Evolutionary conservation across 2,329 filamentous ascomycete species (phyloP).

Genomic region (Xylaria multiplex): DNA sequence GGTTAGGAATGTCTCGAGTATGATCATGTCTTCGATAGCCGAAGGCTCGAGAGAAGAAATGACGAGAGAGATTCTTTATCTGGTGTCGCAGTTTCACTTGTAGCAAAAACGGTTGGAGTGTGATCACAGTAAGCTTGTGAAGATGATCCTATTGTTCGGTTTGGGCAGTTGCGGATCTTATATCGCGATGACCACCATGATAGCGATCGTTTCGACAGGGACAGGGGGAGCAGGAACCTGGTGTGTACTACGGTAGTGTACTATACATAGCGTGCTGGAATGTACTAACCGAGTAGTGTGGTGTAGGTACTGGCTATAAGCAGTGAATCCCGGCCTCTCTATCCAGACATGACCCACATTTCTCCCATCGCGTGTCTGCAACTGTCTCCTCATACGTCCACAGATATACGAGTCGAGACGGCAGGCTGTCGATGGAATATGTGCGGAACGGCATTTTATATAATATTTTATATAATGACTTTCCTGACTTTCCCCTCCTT

Average conservation of each 20-base stretch:
- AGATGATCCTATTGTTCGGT: slow-evolving; percentile 22
- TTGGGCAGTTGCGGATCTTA: slow-evolving; percentile 19
- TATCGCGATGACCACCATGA: slow-evolving; percentile 15
- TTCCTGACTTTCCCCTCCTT: neutral
- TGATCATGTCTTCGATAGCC: too few species aligned
- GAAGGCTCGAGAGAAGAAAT: neutral
- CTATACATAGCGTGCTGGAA: too few species aligned
- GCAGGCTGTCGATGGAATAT: neutral
- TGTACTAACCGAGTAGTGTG: too few species aligned
- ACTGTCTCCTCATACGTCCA: neutral
- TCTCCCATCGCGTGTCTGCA: neutral
- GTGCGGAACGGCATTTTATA: neutral
- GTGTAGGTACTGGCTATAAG: too few species aligned
- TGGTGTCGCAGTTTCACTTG: slow-evolving; percentile 3
- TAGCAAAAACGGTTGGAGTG: neutral
- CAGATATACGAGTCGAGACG: slow-evolving; percentile 1
- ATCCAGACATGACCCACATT: neutral
- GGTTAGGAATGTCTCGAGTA: neutral
- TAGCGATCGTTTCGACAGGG: slow-evolving; percentile 32
- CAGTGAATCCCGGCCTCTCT: neutral
- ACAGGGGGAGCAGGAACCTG: slow-evolving; percentile 17
- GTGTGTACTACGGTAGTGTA: neutral
- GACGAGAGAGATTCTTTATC: neutral
- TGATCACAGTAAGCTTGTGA: slow-evolving; percentile 30
- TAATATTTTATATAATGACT: neutral